phyloP scores from a whole-genome alignment of 495 filamentous ascomycete genomes.

The Chaetomium cochliodes region DNA sequence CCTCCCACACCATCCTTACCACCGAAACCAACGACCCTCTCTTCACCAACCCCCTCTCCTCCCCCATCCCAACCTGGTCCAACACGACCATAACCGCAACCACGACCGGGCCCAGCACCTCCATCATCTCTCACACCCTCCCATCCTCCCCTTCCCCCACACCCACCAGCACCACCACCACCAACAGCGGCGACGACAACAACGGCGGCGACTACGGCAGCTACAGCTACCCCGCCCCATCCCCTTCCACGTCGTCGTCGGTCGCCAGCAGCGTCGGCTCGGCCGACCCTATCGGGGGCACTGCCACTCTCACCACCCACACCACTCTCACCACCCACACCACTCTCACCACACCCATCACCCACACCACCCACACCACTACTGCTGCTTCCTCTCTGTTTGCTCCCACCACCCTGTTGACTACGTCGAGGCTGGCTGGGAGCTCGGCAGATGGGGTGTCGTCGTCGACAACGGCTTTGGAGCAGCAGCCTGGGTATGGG shows the following conservation, averaged over 20 bases:
- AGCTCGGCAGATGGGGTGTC: no score
- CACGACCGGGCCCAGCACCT: not conserved
- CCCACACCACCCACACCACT: no score
- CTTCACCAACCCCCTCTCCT: not conserved
- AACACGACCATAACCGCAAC: not conserved
- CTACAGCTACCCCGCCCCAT: slow-evolving; percentile 7
- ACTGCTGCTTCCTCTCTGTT: not conserved
- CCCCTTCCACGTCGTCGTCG: not conserved
- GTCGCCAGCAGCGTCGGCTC: not conserved
- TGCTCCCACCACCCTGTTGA: not conserved
- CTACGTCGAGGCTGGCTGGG: not conserved
- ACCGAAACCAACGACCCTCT: slow-evolving; percentile 16
- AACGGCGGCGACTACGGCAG: slow-evolving; percentile 5
- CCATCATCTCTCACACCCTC: not conserved
- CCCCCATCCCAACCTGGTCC: not conserved
- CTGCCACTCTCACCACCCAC: no score
- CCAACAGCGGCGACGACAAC: not conserved
- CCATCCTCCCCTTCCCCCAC: not conserved
- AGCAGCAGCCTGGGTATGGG: not conserved
- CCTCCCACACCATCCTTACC: not conserved
- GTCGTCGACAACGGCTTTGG: no score
- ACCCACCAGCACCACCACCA: not conserved
- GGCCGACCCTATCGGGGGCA: not conserved
- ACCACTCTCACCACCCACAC: no score
- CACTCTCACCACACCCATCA: no score